These are phyloP conservation scores for Bacterosira constricta DNA, from an alignment of 108 stramenopile genomes.

Conservation along the genomic window DNA sequence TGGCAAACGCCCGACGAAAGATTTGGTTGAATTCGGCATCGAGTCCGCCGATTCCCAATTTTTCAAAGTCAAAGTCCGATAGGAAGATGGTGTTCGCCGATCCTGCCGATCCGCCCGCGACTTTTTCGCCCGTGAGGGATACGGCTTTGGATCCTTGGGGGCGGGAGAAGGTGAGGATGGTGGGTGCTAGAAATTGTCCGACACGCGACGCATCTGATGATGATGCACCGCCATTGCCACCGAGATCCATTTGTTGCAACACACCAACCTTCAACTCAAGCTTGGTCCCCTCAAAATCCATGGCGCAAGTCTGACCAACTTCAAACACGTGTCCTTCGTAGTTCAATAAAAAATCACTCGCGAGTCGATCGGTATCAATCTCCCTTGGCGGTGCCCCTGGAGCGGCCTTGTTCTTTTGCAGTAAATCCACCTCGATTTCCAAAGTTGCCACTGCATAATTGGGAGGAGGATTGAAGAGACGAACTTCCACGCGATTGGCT, in stretches of 20 bases:
- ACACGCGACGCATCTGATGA: constrained; percentile 21
- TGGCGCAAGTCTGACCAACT: constrained; percentile 69
- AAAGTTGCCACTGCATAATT: constrained; percentile 68
- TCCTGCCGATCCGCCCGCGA: constrained; percentile 72
- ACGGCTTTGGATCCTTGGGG: constrained; percentile 52
- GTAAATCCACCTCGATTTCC: constrained; percentile 70
- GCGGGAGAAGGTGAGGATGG: constrained; percentile 64
- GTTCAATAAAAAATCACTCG: constrained; percentile 62
- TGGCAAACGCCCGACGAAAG: constrained; percentile 98
- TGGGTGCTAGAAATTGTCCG: constrained; percentile 73
- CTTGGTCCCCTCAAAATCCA: constrained; percentile 93
- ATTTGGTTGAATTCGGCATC: constrained; percentile 97
- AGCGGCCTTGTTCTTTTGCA: constrained; percentile 64
- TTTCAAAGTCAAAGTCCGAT: constrained; percentile 96
- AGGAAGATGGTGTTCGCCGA: constrained; percentile 81
- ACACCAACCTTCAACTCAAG: constrained; percentile 63
- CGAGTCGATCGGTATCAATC: constrained; percentile 84
- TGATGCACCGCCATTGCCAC: constrained; percentile 14
- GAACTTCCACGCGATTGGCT: constrained; percentile 54
- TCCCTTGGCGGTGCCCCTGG: constrained; percentile 54
- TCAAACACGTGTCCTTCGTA: constrained; percentile 83
- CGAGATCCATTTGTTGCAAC: constrained; percentile 54
- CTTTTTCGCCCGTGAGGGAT: constrained; percentile 57
- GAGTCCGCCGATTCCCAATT: constrained; percentile 98
- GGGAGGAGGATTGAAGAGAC: constrained; percentile 60